phyloP scores from a whole-genome alignment of 129 eudicot genomes.

The Tanacetum coccineum region DNA sequence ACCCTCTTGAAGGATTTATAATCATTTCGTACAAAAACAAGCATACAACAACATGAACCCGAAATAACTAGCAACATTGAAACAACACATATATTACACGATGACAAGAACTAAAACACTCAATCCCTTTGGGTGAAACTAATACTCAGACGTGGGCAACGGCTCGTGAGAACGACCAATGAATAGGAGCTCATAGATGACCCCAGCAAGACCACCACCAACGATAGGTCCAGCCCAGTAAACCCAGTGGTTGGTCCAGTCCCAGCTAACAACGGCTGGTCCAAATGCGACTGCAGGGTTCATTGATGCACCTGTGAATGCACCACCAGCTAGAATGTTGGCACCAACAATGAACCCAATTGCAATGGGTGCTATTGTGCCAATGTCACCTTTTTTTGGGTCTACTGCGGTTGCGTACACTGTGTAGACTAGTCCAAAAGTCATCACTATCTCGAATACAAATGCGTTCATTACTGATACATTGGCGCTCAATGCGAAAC shows the following conservation, averaged over 20 bases:
- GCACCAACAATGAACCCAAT: slow-evolving; percentile 62
- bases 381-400: slow-evolving; percentile 49
- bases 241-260: slow-evolving; percentile 45
- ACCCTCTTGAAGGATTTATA: too few species aligned
- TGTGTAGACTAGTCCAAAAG: slow-evolving; percentile 58
- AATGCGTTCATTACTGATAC: slow-evolving; percentile 48
- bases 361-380: slow-evolving; percentile 51
- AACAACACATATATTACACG: not conserved
- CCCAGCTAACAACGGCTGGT: slow-evolving; percentile 50
- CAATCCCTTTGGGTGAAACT: not conserved
- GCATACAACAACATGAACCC: not conserved
- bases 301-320: slow-evolving; percentile 64
- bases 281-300: slow-evolving; percentile 63
- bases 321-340: slow-evolving; percentile 60
- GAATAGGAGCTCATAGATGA: slow-evolving; percentile 44
- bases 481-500: slow-evolving; percentile 33
- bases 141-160: slow-evolving; percentile 36
- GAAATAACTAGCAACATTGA: not conserved
- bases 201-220: slow-evolving; percentile 48
- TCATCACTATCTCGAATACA: slow-evolving; percentile 58
- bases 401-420: slow-evolving; percentile 64
- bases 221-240: slow-evolving; percentile 60
- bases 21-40: not conserved
- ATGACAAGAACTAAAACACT: not conserved
- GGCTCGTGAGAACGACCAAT: slow-evolving; percentile 46